Percentiles rank a stretch among this genome's conserved stretches.
Evolutionary conservation across 805 yeast genomes (phyloP).

Genomic region (Schizosaccharomyces octosporus): DNA sequence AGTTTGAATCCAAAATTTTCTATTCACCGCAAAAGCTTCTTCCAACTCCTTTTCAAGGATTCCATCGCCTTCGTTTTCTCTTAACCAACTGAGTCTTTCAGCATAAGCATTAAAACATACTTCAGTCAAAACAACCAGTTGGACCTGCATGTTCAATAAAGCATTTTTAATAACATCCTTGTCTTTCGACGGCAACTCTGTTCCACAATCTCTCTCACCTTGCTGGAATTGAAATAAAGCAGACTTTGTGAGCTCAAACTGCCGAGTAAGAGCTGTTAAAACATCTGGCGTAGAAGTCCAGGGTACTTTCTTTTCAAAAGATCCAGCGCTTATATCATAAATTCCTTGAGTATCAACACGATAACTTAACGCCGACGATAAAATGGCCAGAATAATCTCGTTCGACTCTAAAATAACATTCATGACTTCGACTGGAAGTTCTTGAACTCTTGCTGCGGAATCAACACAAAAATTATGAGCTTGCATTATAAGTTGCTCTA

Average conservation of each 20-base stretch:
- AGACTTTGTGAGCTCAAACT: not conserved
- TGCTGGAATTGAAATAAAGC: not conserved
- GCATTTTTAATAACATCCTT: not conserved
- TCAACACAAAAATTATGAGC: not conserved
- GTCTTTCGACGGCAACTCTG: not conserved
- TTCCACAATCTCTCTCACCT: not conserved
- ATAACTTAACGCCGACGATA: not conserved
- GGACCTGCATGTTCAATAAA: not conserved
- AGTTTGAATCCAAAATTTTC: slow-evolving; percentile 29
- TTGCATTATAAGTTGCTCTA: not conserved
- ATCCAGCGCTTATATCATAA: not conserved
- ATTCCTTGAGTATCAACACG: not conserved
- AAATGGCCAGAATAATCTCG: not conserved
- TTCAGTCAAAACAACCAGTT: not conserved
- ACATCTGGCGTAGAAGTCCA: slow-evolving; percentile 89
- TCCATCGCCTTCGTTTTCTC: not conserved
- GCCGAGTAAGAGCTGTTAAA: slow-evolving; percentile 13
- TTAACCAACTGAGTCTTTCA: not conserved
- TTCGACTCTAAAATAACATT: not conserved
- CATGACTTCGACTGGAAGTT: not conserved
- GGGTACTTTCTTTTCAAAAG: slow-evolving; percentile 21
- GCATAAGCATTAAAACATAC: not conserved
- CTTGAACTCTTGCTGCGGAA: not conserved
- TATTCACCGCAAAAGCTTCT: not conserved
- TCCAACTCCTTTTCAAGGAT: not conserved